Base-by-base conservation (phyloP, 2,329 filamentous ascomycete genomes). In the Pseudogymnoascus destructans region DNA sequence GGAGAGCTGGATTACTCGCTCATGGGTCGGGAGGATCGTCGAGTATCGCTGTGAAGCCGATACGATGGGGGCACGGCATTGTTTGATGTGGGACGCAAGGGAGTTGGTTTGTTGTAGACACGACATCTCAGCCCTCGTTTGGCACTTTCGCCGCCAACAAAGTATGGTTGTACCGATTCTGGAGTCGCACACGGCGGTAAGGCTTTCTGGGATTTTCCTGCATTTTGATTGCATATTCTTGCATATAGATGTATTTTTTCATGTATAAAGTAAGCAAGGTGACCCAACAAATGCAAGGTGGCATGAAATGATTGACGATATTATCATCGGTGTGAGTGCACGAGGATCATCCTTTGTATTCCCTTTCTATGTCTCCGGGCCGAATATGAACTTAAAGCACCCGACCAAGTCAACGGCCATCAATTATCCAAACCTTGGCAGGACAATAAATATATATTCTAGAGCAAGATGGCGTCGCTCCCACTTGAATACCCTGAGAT, bases 61-160 rank as follows among this genome's bases (percentile, higher is more conserved):
- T 52, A 52, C 46, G 46, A 30, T 52, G 46, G 25, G 42, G n/a
- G 5, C 8, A 52, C 46, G 15, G 9, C 46, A 52, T 52, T 52
- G 46, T 52, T 52, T 52, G n/a, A 52, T n/a, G 46, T 52, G 23
- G 46, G 46, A 52, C 23, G 23, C 46, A 52, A 52, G 46, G 25
- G 23, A 52, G 23, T 17, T 27, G 46, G 15, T 25, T 46, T 17
- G 23, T 52, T 52, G 23, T 30, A 27, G 23, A 30, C 46, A 52
- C 46, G 11, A 15, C 15, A 15, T 52, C 46, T 52, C 46, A 52
- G 46, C 46, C 25, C 46, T 52, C 46, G 46, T 52, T 52, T 52
- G 46, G n/a, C 25, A 52, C 9, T 11, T 52, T 25, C 46, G 7
- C 46, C 15, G 40, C 46, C 46, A 52, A 30, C 46, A 52, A 27